Percentiles rank a stretch among this genome's conserved stretches.
phyloP scores from a whole-genome alignment of 345 rosid genomes.

The Linum usitatissimum region DNA sequence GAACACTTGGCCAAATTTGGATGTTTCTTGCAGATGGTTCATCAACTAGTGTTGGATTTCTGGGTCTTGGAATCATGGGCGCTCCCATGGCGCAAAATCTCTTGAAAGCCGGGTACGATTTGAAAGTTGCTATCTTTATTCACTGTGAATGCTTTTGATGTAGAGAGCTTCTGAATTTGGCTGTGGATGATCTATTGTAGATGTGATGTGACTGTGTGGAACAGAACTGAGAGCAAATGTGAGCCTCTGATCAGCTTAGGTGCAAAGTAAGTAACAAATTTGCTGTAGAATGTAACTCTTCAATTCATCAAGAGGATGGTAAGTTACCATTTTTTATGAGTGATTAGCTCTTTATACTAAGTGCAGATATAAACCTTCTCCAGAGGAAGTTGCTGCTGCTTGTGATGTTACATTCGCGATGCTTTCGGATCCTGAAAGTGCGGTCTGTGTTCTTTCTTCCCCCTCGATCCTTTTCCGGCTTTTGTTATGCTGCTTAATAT shows the following conservation, averaged over 20 bases:
- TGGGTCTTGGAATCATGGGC: conserved; percentile 94
- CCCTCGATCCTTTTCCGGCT: background rate
- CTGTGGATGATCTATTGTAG: conserved; percentile 23
- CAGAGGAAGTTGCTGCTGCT: conserved; percentile 79
- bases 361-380: conserved; percentile 62
- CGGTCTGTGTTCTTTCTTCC: conserved; percentile 71
- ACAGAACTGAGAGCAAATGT: conserved; percentile 87
- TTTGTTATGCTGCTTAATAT: conserved; percentile 8
- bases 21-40: conserved; percentile 20
- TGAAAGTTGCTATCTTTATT: background rate
- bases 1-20: conserved; percentile 9
- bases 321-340: background rate
- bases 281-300: background rate
- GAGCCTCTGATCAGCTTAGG: conserved; percentile 74
- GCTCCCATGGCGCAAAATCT: conserved; percentile 91
- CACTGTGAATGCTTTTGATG: background rate
- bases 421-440: conserved; percentile 97
- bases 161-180: background rate
- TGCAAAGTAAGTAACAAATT: conserved; percentile 49
- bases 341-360: background rate
- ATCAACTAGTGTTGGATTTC: conserved; percentile 56
- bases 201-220: conserved; percentile 85
- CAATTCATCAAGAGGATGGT: no score
- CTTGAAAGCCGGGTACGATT: conserved; percentile 73
- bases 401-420: conserved; percentile 85